These are phyloP conservation scores for Liriodendron chinense DNA, from an alignment of 164 flowering plant species.

Conservation along the genomic window DNA sequence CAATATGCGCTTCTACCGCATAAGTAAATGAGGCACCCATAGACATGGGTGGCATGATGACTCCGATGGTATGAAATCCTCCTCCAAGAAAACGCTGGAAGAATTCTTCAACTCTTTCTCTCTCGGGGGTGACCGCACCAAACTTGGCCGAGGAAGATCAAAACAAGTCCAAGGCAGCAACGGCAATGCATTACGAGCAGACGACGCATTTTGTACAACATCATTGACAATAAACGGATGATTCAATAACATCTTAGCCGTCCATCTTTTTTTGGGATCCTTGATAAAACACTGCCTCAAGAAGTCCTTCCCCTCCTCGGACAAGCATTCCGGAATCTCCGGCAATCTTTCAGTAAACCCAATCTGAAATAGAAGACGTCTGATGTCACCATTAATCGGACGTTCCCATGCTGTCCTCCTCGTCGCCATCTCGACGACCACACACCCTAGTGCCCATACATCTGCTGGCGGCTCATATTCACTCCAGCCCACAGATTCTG, in stretches of 20 bases:
- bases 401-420: neutral
- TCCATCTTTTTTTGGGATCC: neutral
- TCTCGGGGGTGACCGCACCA: too few species aligned
- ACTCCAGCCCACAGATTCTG: neutral
- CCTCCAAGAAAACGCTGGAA: too few species aligned
- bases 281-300: neutral
- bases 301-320: neutral
- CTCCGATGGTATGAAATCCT: too few species aligned
- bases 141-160: too few species aligned
- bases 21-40: too few species aligned
- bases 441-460: neutral
- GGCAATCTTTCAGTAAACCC: neutral
- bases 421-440: neutral
- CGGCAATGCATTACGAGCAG: too few species aligned
- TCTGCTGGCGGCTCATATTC: neutral
- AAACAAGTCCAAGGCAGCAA: too few species aligned
- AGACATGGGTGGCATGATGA: too few species aligned
- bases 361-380: neutral
- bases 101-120: too few species aligned
- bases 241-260: neutral
- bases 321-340: neutral
- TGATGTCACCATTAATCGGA: too few species aligned
- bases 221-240: neutral
- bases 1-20: too few species aligned
- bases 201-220: too few species aligned